A percentile compares a stretch with the other conserved stretches of the same genome.
Conservation (phyloP, 805 yeast genomes). For the Yamadazyma akitaensis region DNA sequence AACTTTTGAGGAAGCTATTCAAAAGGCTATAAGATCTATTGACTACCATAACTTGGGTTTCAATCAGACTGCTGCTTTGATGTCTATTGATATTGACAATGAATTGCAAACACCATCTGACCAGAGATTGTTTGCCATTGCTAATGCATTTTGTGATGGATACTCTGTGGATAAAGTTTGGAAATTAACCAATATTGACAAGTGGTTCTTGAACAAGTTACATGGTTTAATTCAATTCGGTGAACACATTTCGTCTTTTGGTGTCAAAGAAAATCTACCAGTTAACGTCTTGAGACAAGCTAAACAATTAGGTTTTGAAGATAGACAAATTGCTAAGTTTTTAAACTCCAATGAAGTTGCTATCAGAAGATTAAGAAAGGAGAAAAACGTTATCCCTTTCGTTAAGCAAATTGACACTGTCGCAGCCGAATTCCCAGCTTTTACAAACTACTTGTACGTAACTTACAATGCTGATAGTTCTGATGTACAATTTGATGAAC, state of each 20-base stretch:
- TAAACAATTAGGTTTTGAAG: slow-evolving; percentile 95
- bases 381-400: slow-evolving; percentile 81
- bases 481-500: slow-evolving; percentile 85
- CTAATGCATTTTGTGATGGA: slow-evolving; percentile 86
- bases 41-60: slow-evolving; percentile 96
- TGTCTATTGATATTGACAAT: slow-evolving; percentile 87
- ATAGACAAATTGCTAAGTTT: slow-evolving; percentile 90
- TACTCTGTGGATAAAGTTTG: slow-evolving; percentile 91
- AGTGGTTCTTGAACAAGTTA: slow-evolving; percentile 92
- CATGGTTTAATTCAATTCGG: slow-evolving; percentile 72
- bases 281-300: slow-evolving; percentile 69
- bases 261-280: slow-evolving; percentile 61
- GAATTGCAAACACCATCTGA: slow-evolving; percentile 98
- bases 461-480: slow-evolving; percentile 90
- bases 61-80: slow-evolving; percentile 75
- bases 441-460: slow-evolving; percentile 89
- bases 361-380: slow-evolving; percentile 83
- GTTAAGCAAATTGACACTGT: slow-evolving; percentile 97
- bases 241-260: slow-evolving; percentile 53
- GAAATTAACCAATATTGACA: slow-evolving; percentile 87
- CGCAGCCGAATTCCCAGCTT: slow-evolving; percentile 98
- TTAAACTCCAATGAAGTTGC: slow-evolving; percentile 89
- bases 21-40: slow-evolving; percentile 94
- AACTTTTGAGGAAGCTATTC: slow-evolving; percentile 95
- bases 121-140: slow-evolving; percentile 93